Evolutionary conservation across 2,329 filamentous ascomycete genomes (phyloP).

Genomic region (Uncinocarpus reesii): DNA sequence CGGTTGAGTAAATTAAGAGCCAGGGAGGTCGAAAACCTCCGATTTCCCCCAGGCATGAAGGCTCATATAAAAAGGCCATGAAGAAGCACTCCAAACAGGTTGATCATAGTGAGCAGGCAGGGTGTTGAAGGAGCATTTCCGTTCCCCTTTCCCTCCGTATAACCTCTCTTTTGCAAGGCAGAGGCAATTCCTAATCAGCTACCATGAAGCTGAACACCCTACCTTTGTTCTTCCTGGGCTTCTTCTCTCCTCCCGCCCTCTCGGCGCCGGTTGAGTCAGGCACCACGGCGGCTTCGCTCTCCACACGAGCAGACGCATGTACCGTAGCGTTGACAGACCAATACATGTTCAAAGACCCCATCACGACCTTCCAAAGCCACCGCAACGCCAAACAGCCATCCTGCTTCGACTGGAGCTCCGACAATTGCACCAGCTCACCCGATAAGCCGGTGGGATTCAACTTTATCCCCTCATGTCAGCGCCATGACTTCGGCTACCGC

Average conservation of each 20-base stretch:
- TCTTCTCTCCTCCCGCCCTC: conserved; percentile 1
- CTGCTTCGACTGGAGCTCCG: conserved; percentile 28
- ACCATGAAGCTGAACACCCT: conserved; percentile 14
- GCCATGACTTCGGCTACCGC: conserved; percentile 49
- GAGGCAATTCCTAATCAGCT: background rate
- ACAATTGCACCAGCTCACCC: conserved; percentile 28
- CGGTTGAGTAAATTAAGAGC: too few species aligned
- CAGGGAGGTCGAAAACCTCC: too few species aligned
- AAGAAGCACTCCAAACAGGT: background rate
- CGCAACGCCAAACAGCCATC: conserved; percentile 36
- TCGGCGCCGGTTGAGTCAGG: conserved; percentile 1
- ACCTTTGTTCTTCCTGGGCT: conserved; percentile 6
- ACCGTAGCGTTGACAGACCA: conserved; percentile 32
- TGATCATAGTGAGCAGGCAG: background rate
- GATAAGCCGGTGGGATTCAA: conserved; percentile 28
- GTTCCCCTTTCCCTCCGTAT: background rate
- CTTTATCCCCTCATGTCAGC: conserved; percentile 37
- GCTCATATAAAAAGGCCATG: too few species aligned
- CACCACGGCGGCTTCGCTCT: background rate
- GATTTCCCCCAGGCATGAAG: too few species aligned
- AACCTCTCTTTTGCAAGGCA: background rate
- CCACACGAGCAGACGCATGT: conserved; percentile 8
- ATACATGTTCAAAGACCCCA: conserved; percentile 38
- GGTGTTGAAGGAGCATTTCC: background rate
- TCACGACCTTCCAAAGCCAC: conserved; percentile 35